phyloP scores from a whole-genome alignment of 2,329 filamentous ascomycete genomes.

The Aureobasidium lini region DNA sequence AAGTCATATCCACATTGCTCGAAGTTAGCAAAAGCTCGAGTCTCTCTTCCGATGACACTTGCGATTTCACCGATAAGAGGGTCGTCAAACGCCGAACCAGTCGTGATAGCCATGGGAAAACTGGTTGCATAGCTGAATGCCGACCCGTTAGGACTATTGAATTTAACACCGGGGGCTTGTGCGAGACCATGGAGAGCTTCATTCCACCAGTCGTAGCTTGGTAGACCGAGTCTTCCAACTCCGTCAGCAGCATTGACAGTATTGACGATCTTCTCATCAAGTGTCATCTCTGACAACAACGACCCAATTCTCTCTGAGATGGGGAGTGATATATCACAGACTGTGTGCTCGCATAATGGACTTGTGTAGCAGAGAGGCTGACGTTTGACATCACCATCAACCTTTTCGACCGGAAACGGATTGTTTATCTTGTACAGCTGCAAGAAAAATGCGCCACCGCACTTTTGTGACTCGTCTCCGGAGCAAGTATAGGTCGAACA shows the following conservation, averaged over 20 bases:
- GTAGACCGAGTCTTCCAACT: conserved; percentile 48
- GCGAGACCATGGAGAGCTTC: conserved; percentile 51
- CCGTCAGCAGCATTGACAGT: conserved; percentile 42
- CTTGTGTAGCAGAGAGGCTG: conserved; percentile 16
- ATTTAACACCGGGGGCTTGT: conserved; percentile 46
- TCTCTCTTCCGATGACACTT: conserved; percentile 51
- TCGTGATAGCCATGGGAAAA: conserved; percentile 57
- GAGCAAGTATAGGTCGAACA: conserved; percentile 8
- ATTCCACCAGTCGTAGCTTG: conserved; percentile 54
- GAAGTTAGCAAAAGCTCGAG: conserved; percentile 57
- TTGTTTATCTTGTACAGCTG: not conserved
- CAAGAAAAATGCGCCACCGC: conserved; percentile 4
- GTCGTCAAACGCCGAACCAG: conserved; percentile 58
- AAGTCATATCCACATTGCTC: conserved; percentile 50
- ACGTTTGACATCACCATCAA: conserved; percentile 12
- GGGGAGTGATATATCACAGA: conserved; percentile 42
- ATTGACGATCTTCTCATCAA: conserved; percentile 61
- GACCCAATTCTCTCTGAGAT: conserved; percentile 21
- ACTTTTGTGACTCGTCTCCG: conserved; percentile 1
- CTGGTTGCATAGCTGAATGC: conserved; percentile 53
- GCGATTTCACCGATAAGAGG: conserved; percentile 53
- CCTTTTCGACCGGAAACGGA: not conserved
- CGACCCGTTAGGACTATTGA: conserved; percentile 36
- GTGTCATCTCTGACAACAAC: conserved; percentile 63
- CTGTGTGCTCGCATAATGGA: conserved; percentile 41